Conservation (phyloP, 1,139 yeast genomes). For the Taphrina wiesneri region DNA sequence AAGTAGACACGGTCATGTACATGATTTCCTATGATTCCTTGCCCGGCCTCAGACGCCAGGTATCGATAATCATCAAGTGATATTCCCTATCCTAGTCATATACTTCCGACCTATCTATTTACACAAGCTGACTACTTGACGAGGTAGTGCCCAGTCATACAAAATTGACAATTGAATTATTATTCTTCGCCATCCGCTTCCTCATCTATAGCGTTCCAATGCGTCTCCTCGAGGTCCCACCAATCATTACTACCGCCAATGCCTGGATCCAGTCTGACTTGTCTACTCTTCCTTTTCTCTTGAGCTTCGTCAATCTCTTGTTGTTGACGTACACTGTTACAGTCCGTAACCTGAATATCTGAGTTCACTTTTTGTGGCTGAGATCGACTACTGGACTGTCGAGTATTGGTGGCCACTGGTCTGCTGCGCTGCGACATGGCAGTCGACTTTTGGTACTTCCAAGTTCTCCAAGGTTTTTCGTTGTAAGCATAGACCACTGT, state of each 20-base stretch:
- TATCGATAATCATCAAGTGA: not conserved
- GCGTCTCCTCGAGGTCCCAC: conserved; percentile 29
- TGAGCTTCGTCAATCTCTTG: not conserved
- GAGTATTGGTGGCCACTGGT: not conserved
- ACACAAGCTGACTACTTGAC: not conserved
- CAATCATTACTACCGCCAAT: conserved; percentile 4
- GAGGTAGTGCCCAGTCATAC: not conserved
- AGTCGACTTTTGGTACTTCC: conserved; percentile 1
- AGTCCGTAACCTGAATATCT: not conserved
- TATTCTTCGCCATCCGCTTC: not conserved
- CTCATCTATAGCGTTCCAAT: not conserved
- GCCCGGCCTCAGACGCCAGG: not conserved
- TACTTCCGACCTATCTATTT: not conserved
- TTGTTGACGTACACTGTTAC: not conserved
- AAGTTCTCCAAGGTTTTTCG: conserved; percentile 31
- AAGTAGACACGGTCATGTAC: no score
- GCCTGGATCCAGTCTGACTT: not conserved
- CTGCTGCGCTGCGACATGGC: not conserved
- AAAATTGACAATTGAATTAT: not conserved
- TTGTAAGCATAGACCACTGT: conserved; percentile 25
- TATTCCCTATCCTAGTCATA: not conserved
- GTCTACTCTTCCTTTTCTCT: not conserved
- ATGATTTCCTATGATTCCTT: no score
- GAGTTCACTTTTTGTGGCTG: not conserved
- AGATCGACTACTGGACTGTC: not conserved